These are phyloP conservation scores for Avicennia marina DNA, from an alignment of 257 asterid genomes.

Conservation along the genomic window DNA sequence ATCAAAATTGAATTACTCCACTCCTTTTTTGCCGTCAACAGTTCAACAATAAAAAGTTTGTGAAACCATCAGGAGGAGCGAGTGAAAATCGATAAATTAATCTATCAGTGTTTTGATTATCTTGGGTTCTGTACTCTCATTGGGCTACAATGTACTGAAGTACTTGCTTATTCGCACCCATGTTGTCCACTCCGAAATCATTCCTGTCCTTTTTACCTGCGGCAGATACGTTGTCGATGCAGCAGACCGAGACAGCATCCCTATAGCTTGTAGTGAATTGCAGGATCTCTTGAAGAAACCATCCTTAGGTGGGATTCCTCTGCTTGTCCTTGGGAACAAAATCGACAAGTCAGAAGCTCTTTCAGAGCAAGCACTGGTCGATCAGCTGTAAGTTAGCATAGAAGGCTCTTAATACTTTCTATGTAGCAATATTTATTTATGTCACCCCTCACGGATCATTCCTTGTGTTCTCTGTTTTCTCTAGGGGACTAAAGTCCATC, in stretches of 20 bases:
- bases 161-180: too few relatives aligned
- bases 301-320: constrained; percentile 62
- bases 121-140: too few relatives aligned
- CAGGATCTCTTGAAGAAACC: constrained; percentile 77
- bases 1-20: too few relatives aligned
- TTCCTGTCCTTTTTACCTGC: neutral
- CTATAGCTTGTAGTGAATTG: constrained; percentile 71
- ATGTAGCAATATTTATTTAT: neutral
- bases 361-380: constrained; percentile 59
- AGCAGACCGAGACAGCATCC: constrained; percentile 88
- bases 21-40: too few relatives aligned
- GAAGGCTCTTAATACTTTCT: neutral
- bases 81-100: too few relatives aligned
- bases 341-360: constrained; percentile 91
- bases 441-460: too few relatives aligned
- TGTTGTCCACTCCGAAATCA: too few relatives aligned
- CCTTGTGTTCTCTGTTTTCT: too few relatives aligned
- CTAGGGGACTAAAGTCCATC: constrained; percentile 55
- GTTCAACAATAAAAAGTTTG: too few relatives aligned
- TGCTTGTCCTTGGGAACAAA: constrained; percentile 87
- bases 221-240: constrained; percentile 90
- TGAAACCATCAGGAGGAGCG: too few relatives aligned
- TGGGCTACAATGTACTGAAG: too few relatives aligned
- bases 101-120: too few relatives aligned
- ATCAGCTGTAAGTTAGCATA: constrained; percentile 64